Percentiles rank a stretch among this genome's conserved stretches.
Evolutionary conservation across 306 rosid genomes (phyloP).

Genomic region (Cucumis sativus): DNA sequence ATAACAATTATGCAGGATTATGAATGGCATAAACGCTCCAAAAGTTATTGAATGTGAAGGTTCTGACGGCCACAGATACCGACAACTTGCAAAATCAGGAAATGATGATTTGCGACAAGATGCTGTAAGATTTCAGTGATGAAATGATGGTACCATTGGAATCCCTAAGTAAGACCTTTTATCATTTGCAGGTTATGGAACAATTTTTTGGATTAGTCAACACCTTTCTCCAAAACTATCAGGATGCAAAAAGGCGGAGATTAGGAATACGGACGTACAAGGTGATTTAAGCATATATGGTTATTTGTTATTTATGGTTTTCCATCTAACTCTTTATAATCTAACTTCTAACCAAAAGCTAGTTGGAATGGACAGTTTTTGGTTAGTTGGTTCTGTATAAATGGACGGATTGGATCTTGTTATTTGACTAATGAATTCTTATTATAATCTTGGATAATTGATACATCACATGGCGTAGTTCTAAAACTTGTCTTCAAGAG

Average conservation of each 20-base stretch:
- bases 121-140: slow-evolving; percentile 45
- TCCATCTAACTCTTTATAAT: too few relatives aligned
- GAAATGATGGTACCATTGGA: neutral
- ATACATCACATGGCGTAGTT: slow-evolving; percentile 28
- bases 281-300: too few relatives aligned
- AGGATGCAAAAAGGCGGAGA: slow-evolving; percentile 73
- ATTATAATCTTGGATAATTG: too few relatives aligned
- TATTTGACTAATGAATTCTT: too few relatives aligned
- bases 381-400: too few relatives aligned
- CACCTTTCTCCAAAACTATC: slow-evolving; percentile 80
- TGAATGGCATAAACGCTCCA: slow-evolving; percentile 95
- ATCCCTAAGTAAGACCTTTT: neutral
- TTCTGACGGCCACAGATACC: slow-evolving; percentile 74
- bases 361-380: too few relatives aligned
- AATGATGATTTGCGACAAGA: slow-evolving; percentile 93
- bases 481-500: neutral
- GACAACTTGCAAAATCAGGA: slow-evolving; percentile 97
- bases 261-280: slow-evolving; percentile 82
- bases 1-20: slow-evolving; percentile 41
- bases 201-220: slow-evolving; percentile 87
- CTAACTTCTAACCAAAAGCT: too few relatives aligned
- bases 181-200: slow-evolving; percentile 66
- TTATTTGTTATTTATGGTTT: too few relatives aligned
- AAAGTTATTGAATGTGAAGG: slow-evolving; percentile 89
- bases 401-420: too few relatives aligned